Conservation (phyloP, 192 early-diverging fungal species). For the Umbelopsis sp. region DNA sequence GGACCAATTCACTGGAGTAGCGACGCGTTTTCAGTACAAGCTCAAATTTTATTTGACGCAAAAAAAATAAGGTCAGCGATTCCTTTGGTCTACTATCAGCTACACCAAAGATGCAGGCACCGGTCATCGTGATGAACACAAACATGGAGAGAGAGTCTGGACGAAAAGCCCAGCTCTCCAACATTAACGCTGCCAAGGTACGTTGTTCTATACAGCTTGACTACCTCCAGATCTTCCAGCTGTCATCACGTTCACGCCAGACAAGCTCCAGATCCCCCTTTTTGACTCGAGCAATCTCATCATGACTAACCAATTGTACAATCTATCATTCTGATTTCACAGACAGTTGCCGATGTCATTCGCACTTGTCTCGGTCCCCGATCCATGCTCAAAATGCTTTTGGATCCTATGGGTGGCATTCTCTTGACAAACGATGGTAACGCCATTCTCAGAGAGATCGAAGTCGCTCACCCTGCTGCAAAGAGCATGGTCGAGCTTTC, state of each 20-base stretch:
- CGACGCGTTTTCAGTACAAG: constrained; percentile 3
- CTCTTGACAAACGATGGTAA: constrained; percentile 98
- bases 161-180: constrained; percentile 95
- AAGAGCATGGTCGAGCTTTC: constrained; percentile 99
- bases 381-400: constrained; percentile 99
- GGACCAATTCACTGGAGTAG: not conserved
- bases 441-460: constrained; percentile 97
- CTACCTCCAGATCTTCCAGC: not conserved
- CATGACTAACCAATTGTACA: not conserved
- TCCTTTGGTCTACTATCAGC: constrained; percentile 7
- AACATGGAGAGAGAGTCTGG: constrained; percentile 94
- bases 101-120: constrained; percentile 69
- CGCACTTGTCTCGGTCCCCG: constrained; percentile 97
- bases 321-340: not conserved
- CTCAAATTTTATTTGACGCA: constrained; percentile 8
- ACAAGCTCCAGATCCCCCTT: too few species aligned
- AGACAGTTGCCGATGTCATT: constrained; percentile 98
- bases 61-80: constrained; percentile 4
- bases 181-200: constrained; percentile 98
- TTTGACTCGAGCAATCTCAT: not conserved
- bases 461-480: constrained; percentile 99
- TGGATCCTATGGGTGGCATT: constrained; percentile 99
- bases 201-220: not conserved
- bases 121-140: constrained; percentile 89
- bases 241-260: not conserved